phyloP scores from a whole-genome alignment of 805 yeast genomes.

The Pichia scutulata region DNA sequence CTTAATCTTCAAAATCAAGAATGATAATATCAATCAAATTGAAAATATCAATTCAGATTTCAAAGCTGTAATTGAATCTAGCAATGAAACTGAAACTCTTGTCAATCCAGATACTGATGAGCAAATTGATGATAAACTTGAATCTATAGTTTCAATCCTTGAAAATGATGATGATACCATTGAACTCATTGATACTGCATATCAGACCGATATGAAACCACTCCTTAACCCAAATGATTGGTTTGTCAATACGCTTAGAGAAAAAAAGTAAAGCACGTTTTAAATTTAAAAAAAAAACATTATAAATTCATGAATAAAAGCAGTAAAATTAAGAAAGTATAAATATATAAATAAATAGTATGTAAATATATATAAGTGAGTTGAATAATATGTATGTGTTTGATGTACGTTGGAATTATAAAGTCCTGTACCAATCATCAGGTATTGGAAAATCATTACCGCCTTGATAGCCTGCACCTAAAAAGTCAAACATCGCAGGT shows the following conservation, averaged over 20 bases:
- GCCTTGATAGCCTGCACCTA: constrained; percentile 6
- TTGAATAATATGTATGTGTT: neutral
- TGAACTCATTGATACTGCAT: neutral
- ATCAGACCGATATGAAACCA: neutral
- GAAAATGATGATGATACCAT: neutral
- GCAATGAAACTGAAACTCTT: neutral
- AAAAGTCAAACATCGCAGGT: constrained; percentile 9
- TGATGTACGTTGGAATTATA: neutral
- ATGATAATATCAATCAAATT: neutral
- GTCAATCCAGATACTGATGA: neutral
- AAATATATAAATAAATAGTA: neutral
- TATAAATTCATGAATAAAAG: neutral
- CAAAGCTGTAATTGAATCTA: neutral
- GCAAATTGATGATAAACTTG: neutral
- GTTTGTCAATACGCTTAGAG: neutral
- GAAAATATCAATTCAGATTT: neutral
- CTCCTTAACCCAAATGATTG: neutral
- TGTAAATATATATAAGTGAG: neutral
- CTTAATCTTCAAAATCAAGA: neutral
- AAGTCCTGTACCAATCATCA: constrained; percentile 7
- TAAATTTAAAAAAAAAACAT: neutral
- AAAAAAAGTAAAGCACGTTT: neutral
- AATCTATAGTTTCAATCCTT: neutral
- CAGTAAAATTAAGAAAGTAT: neutral
- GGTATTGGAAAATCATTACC: constrained; percentile 2